Evolutionary conservation across 1,284 basidiomycete species (phyloP), one percentile per base, ranked within the genome.

Genomic region (Cryptococcus depauperatus): DNA sequence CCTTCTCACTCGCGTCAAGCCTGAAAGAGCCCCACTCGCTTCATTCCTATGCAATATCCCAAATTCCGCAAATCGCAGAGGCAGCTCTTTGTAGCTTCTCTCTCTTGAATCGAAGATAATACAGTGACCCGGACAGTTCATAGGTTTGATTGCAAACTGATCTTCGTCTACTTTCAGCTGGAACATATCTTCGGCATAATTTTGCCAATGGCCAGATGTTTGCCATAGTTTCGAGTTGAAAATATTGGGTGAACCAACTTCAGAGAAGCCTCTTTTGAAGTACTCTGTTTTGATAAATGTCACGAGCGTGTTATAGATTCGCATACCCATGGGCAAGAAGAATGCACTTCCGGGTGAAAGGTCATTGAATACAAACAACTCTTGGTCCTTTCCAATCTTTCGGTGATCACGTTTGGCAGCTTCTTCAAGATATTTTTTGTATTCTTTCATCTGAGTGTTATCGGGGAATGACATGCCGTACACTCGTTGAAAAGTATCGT

Each of bases 381-480:
- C 95, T 77, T 96, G 92, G 57, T 97, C 91, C 73, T 83, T 89
- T 48, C 86, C 91, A 53, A 96, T 95, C 74, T 90, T 91, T 44
- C 95, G 77, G 68, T 98, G 95, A 71, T 99, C 95, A 8, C 95
- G 83, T 72, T 90, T 96, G 16, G 93, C 92, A 37, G 95, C 95
- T 72, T 98, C 93, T 41, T 82, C 87, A 48, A 98, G 77, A 76
- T 96, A 97, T 38, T 79, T 81, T 76, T 98, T 98, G 79, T 98
- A 92, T 59, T 97, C 95, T 19, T 81, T 76, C 64, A 98, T 76
- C 68, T 93, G 88, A 73, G 96, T 96, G 72, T 87, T 86, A 74
- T 97, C 93, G 1, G 95, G 95, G 81, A 98, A 99, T 3, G 93
- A 96, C 68, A 99, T 92, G 48, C 95, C 95, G 70, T 98, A 99